phyloP scores from a whole-genome alignment of 176 grass and related monocot species.

The Elaeis guineensis region DNA sequence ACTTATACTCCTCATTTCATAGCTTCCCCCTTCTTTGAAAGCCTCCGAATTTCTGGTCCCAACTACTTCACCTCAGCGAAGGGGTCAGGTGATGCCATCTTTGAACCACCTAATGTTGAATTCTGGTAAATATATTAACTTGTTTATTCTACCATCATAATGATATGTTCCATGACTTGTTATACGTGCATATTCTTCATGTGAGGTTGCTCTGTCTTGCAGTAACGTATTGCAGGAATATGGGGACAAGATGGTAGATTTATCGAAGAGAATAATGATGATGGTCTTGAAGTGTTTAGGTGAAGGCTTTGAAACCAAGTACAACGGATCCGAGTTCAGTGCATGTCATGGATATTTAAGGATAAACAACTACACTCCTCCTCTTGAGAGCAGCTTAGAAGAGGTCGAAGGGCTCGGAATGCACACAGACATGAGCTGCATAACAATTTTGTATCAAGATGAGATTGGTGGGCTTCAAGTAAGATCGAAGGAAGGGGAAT shows the following conservation, averaged over 20 bases:
- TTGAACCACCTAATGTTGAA: too few species aligned
- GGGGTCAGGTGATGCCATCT: too few species aligned
- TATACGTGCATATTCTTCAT: too few species aligned
- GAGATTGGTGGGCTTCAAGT: constrained; percentile 5
- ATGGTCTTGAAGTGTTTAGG: not conserved
- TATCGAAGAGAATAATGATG: not conserved
- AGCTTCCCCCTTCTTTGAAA: too few species aligned
- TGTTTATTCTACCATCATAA: too few species aligned
- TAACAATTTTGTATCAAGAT: constrained; percentile 5
- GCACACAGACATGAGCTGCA: constrained; percentile 11
- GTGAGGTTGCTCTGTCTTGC: not conserved
- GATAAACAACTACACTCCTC: constrained; percentile 7
- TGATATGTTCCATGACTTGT: too few species aligned
- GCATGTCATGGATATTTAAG: constrained; percentile 3
- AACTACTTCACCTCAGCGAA: too few species aligned
- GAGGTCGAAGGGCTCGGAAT: constrained; percentile 5
- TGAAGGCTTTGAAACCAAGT: constrained; percentile 1
- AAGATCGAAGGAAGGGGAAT: not conserved
- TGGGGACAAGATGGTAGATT: not conserved
- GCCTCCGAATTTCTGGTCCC: too few species aligned
- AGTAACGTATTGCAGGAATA: not conserved
- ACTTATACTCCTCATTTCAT: too few species aligned
- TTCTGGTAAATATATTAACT: too few species aligned
- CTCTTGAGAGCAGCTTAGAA: not conserved
- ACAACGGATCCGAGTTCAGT: constrained; percentile 5